These are phyloP conservation scores for Suillus variegatus DNA, from an alignment of 768 basidiomycete species.

Conservation along the genomic window DNA sequence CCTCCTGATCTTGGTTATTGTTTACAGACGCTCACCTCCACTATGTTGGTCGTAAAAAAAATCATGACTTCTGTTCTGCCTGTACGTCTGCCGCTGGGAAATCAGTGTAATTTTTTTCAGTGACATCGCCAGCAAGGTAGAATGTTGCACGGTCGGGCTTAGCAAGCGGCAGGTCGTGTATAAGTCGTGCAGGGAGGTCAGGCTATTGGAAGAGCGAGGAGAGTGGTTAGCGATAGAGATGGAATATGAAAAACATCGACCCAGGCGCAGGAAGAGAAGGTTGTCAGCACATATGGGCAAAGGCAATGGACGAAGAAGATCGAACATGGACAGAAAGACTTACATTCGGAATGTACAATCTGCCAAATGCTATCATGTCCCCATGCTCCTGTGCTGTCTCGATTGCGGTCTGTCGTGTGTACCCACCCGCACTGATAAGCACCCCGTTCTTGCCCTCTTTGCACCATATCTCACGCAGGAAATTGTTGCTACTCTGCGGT, in stretches of 20 bases:
- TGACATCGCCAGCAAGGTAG: conserved; percentile 25
- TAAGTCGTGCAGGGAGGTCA: conserved; percentile 35
- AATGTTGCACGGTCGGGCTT: conserved; percentile 28
- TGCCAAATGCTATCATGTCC: conserved; percentile 9
- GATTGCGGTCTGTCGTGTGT: conserved; percentile 4
- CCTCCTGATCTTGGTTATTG: neutral
- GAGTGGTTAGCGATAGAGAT: too few relatives aligned
- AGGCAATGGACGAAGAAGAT: neutral
- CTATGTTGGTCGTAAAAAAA: neutral
- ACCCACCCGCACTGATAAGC: conserved; percentile 9
- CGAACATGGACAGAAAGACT: neutral
- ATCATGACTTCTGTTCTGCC: neutral
- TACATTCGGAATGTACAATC: conserved; percentile 12
- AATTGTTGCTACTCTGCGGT: conserved; percentile 24
- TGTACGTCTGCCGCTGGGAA: conserved; percentile 25
- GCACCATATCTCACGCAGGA: conserved; percentile 30
- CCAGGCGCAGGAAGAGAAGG: neutral
- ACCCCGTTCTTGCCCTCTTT: conserved; percentile 1
- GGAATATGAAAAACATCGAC: neutral
- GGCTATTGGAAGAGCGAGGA: conserved; percentile 23
- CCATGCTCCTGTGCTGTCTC: conserved; percentile 7
- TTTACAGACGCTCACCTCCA: neutral
- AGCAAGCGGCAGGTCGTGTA: conserved; percentile 27
- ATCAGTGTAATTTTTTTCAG: conserved; percentile 34
- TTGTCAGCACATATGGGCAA: neutral